phyloP scores from a whole-genome alignment of 2,329 filamentous ascomycete species.

The Tolypocladium guangdongense region DNA sequence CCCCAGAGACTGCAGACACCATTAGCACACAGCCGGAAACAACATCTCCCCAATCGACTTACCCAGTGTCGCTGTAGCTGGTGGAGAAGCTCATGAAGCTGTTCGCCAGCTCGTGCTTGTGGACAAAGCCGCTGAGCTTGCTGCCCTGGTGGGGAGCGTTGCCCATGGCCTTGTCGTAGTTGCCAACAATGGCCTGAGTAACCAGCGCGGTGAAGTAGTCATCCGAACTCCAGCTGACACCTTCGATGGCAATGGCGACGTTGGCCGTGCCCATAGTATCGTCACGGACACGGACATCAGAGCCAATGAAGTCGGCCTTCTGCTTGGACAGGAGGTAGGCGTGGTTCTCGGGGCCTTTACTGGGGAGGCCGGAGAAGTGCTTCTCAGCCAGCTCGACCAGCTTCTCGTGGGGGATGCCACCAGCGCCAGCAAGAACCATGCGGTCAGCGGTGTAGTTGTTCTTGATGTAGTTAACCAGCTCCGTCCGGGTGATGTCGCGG shows the following conservation, averaged over 20 bases:
- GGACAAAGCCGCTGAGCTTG: slow-evolving; percentile 92
- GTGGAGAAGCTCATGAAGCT: slow-evolving; percentile 99
- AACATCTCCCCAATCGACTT: slow-evolving; percentile 24
- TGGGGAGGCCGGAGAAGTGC: slow-evolving; percentile 76
- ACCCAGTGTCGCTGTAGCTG: slow-evolving; percentile 99
- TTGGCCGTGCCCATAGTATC: slow-evolving; percentile 94
- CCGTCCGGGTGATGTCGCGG: slow-evolving; percentile 82
- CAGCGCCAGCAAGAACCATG: slow-evolving; percentile 95
- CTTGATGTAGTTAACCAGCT: slow-evolving; percentile 95
- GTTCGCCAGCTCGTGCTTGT: slow-evolving; percentile 92
- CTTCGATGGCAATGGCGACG: slow-evolving; percentile 96
- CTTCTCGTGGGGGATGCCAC: slow-evolving; percentile 86
- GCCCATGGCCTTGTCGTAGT: slow-evolving; percentile 99
- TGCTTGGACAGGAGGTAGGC: slow-evolving; percentile 70
- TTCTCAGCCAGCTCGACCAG: slow-evolving; percentile 94
- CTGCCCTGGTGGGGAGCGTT: slow-evolving; percentile 95
- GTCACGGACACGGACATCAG: slow-evolving; percentile 89
- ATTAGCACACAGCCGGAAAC: slow-evolving; percentile 11
- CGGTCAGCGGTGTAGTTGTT: slow-evolving; percentile 99
- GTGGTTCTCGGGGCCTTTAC: slow-evolving; percentile 61
- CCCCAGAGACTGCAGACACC: slow-evolving; percentile 72
- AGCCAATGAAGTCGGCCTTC: slow-evolving; percentile 92
- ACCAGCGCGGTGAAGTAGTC: slow-evolving; percentile 99
- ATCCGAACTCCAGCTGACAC: slow-evolving; percentile 98
- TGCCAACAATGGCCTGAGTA: slow-evolving; percentile 95